Evolutionary conservation across 352 stramenopile species (phyloP).

Genomic region (Globisporangium carolinianum): DNA sequence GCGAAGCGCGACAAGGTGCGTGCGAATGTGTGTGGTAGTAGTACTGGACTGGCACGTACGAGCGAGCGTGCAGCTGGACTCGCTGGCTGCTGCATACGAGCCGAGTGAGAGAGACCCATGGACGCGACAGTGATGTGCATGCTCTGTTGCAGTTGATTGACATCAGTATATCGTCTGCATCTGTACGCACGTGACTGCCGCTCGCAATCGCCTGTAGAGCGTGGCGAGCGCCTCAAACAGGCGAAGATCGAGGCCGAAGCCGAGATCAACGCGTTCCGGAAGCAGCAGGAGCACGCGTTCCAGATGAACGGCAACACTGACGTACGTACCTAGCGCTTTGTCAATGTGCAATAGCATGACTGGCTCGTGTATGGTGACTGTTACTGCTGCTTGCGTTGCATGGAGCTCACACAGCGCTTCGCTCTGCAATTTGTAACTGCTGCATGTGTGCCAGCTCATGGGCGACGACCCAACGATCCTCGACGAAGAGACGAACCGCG

Average conservation of each 20-base stretch:
- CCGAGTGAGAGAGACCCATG: too few species aligned
- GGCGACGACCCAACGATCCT: constrained; percentile 69
- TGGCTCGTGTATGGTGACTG: neutral
- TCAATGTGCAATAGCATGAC: neutral
- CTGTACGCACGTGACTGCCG: neutral
- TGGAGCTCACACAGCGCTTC: neutral
- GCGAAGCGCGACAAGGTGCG: constrained; percentile 73
- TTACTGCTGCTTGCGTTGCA: neutral
- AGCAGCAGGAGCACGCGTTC: constrained; percentile 82
- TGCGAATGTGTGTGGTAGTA: neutral
- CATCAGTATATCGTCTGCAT: neutral
- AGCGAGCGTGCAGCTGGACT: neutral
- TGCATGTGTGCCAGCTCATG: constrained; percentile 37
- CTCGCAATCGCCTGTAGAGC: constrained; percentile 26
- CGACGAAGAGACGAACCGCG: constrained; percentile 68
- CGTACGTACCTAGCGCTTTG: constrained; percentile 18
- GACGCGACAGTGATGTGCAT: too few species aligned
- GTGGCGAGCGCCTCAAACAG: constrained; percentile 82
- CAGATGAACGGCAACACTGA: constrained; percentile 83
- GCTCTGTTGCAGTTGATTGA: too few species aligned
- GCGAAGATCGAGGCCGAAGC: constrained; percentile 84
- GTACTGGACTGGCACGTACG: neutral
- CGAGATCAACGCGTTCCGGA: constrained; percentile 78
- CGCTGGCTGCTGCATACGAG: neutral
- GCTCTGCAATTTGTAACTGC: neutral